A percentile compares a stretch with the other conserved stretches of the same genome.
Conservation (phyloP, 805 yeast genomes). For the Barnettozyma vustinii region DNA sequence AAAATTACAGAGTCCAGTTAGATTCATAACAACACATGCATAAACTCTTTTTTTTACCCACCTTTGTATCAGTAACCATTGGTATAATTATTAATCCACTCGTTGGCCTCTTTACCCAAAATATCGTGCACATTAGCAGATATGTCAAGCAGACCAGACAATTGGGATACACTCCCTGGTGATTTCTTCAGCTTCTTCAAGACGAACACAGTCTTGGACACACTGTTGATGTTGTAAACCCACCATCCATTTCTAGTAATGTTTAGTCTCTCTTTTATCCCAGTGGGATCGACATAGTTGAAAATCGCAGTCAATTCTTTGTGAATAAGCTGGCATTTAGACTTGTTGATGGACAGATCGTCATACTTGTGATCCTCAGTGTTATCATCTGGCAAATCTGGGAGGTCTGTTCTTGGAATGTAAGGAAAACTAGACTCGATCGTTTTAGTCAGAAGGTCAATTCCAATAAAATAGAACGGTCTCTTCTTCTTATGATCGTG, state of each 20-base stretch:
- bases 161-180: background rate
- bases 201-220: constrained; percentile 10
- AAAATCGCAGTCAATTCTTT: constrained; percentile 13
- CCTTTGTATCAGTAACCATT: constrained; percentile 1
- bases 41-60: background rate
- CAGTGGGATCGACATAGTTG: background rate
- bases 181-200: constrained; percentile 16
- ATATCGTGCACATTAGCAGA: constrained; percentile 18
- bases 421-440: constrained; percentile 19
- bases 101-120: constrained; percentile 20
- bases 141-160: constrained; percentile 11
- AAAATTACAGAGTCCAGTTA: background rate
- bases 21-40: background rate
- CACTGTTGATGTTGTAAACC: constrained; percentile 13
- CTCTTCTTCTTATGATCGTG: background rate
- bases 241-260: constrained; percentile 24
- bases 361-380: constrained; percentile 10
- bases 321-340: constrained; percentile 15
- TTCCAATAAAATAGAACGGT: constrained; percentile 15
- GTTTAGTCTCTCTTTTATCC: constrained; percentile 15
- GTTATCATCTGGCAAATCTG: constrained; percentile 6
- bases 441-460: constrained; percentile 2
- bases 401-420: constrained; percentile 5
- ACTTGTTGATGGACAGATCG: constrained; percentile 5
- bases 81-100: constrained; percentile 18